phyloP scores from a whole-genome alignment of 1,284 basidiomycete species.

The Pseudozyma pruni region DNA sequence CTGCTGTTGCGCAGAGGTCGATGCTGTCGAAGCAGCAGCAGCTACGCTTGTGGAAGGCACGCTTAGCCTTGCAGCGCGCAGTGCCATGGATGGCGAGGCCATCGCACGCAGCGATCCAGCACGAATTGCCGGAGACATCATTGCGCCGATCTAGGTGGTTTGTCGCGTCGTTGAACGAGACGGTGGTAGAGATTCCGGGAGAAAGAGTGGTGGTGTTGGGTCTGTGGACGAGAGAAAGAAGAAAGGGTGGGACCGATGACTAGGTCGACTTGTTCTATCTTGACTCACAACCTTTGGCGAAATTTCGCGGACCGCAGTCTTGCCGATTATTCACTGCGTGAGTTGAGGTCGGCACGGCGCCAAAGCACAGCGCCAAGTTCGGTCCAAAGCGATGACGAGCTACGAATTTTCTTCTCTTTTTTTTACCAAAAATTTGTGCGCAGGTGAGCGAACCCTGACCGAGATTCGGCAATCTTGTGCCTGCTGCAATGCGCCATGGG shows the following conservation, averaged over 20 bases:
- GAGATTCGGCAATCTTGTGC: slow-evolving; percentile 22
- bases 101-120: slow-evolving; percentile 41
- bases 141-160: slow-evolving; percentile 6
- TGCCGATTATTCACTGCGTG: background rate
- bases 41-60: slow-evolving; percentile 29
- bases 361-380: too few species aligned
- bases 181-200: background rate
- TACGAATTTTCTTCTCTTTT: background rate
- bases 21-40: slow-evolving; percentile 5
- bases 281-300: too few species aligned
- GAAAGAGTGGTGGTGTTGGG: slow-evolving; percentile 30
- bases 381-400: slow-evolving; percentile 13
- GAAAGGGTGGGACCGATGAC: background rate
- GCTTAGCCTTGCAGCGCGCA: slow-evolving; percentile 25
- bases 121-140: slow-evolving; percentile 45
- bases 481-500: slow-evolving; percentile 13
- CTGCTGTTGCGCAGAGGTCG: slow-evolving; percentile 1
- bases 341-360: too few species aligned
- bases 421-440: background rate
- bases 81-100: slow-evolving; percentile 21
- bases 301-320: slow-evolving; percentile 2
- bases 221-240: background rate
- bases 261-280: background rate
- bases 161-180: slow-evolving; percentile 12
- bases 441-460: slow-evolving; percentile 32